These are phyloP conservation scores for Aspergillus nanangensis DNA, from an alignment of 495 filamentous ascomycete species.

Conservation along the genomic window DNA sequence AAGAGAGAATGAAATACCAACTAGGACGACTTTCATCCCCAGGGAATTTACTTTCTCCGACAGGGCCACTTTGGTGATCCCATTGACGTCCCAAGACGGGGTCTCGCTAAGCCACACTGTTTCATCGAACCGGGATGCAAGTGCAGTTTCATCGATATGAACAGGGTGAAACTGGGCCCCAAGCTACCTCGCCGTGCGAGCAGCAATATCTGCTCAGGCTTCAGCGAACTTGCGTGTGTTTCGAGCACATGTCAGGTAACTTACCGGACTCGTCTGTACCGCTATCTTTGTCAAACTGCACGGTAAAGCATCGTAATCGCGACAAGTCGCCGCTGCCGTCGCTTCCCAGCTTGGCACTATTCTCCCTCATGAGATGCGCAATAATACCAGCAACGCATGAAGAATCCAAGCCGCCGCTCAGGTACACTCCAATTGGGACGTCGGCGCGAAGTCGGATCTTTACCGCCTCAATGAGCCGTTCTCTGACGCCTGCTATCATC, in stretches of 20 bases:
- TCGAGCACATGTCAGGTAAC: not conserved
- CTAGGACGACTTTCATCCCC: slow-evolving; percentile 48
- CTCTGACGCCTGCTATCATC: slow-evolving; percentile 40
- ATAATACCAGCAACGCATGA: slow-evolving; percentile 50
- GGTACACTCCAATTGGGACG: slow-evolving; percentile 47
- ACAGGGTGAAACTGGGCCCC: slow-evolving; percentile 42
- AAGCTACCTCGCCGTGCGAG: slow-evolving; percentile 45
- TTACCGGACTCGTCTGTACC: slow-evolving; percentile 45
- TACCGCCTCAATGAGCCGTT: slow-evolving; percentile 40
- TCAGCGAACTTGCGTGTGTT: not conserved
- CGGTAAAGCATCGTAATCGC: slow-evolving; percentile 39
- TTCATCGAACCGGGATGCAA: slow-evolving; percentile 45
- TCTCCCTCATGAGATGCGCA: slow-evolving; percentile 33
- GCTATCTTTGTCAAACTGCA: slow-evolving; percentile 41
- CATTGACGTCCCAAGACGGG: slow-evolving; percentile 41
- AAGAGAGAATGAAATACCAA: slow-evolving; percentile 9
- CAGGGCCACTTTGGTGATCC: slow-evolving; percentile 41
- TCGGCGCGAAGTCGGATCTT: slow-evolving; percentile 47
- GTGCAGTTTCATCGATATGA: slow-evolving; percentile 37
- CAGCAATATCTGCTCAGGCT: slow-evolving; percentile 31
- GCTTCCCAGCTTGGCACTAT: slow-evolving; percentile 33
- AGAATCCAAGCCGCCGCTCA: slow-evolving; percentile 51
- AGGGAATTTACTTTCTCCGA: slow-evolving; percentile 33
- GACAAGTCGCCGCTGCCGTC: slow-evolving; percentile 20
- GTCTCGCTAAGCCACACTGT: slow-evolving; percentile 45